A percentile compares a stretch with the other conserved stretches of the same genome.
Evolutionary conservation across 108 stramenopile species (phyloP).

Genomic region (Tribonema minus): DNA sequence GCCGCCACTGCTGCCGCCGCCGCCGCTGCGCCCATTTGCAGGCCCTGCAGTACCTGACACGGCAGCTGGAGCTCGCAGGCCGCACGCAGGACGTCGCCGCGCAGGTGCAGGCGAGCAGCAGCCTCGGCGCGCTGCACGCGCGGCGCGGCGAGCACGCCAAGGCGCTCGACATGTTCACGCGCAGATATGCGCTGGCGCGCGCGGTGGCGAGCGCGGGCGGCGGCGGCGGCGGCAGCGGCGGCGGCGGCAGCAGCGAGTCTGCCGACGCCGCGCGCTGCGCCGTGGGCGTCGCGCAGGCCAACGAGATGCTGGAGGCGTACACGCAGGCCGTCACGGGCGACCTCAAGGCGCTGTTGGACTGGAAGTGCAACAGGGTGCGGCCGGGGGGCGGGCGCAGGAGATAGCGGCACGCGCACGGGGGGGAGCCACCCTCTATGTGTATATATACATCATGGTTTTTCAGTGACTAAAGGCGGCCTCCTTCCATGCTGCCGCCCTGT

Average conservation of each 20-base stretch:
- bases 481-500: too few species aligned
- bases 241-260: background rate
- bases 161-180: conserved; percentile 47
- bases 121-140: conserved; percentile 46
- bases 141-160: conserved; percentile 12
- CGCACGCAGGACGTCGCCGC: too few species aligned
- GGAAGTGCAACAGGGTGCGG: conserved; percentile 31
- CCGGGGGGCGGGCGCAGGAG: too few species aligned
- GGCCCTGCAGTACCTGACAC: conserved; percentile 48
- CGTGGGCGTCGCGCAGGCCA: conserved; percentile 36
- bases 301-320: conserved; percentile 43
- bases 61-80: conserved; percentile 40
- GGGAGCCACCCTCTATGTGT: too few species aligned
- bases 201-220: conserved; percentile 11
- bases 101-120: conserved; percentile 56
- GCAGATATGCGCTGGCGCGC: conserved; percentile 34
- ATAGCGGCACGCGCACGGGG: too few species aligned
- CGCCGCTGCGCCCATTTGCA: too few species aligned
- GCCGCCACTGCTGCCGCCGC: too few species aligned
- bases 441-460: too few species aligned
- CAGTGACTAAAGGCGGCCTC: too few species aligned
- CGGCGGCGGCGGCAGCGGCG: background rate
- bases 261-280: conserved; percentile 36
- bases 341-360: conserved; percentile 25
- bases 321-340: conserved; percentile 8